phyloP scores from a whole-genome alignment of 331 rosid genomes.

The Ulmus americana region DNA sequence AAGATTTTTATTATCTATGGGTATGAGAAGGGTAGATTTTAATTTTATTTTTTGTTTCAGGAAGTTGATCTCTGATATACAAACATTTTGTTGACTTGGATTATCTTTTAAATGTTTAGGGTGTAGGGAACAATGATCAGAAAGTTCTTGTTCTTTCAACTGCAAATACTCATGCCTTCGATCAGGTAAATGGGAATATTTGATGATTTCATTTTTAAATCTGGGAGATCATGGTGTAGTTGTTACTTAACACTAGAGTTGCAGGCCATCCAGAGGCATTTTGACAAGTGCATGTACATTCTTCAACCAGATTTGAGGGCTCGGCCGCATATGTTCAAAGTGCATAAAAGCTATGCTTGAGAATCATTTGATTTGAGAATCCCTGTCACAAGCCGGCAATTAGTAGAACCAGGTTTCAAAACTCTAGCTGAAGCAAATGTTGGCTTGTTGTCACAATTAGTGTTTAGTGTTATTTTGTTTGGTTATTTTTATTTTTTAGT shows the following conservation, averaged over 20 bases:
- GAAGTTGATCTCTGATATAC: neutral
- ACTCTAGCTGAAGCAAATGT: no score
- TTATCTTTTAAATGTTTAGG: slow-evolving; percentile 44
- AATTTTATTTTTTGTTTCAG: neutral
- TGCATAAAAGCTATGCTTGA: no score
- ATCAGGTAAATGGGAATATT: slow-evolving; percentile 54
- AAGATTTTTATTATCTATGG: neutral
- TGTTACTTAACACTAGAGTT: slow-evolving; percentile 30
- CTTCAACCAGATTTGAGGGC: slow-evolving; percentile 95
- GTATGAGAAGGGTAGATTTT: neutral
- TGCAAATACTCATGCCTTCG: slow-evolving; percentile 95
- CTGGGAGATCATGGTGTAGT: slow-evolving; percentile 8
- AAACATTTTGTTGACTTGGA: slow-evolving; percentile 20
- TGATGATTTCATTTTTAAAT: slow-evolving; percentile 11
- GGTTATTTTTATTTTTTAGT: no score
- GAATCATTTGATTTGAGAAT: no score
- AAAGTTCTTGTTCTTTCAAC: slow-evolving; percentile 98
- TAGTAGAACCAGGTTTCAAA: no score
- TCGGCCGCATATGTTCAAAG: slow-evolving; percentile 96
- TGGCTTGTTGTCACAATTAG: no score
- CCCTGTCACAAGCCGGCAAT: no score
- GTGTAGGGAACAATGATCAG: slow-evolving; percentile 87
- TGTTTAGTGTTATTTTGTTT: no score
- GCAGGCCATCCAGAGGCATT: slow-evolving; percentile 95
- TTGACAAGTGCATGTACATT: slow-evolving; percentile 93